These are phyloP conservation scores for Erysimum cheiri DNA, from an alignment of 441 rosid genomes.

Conservation along the genomic window DNA sequence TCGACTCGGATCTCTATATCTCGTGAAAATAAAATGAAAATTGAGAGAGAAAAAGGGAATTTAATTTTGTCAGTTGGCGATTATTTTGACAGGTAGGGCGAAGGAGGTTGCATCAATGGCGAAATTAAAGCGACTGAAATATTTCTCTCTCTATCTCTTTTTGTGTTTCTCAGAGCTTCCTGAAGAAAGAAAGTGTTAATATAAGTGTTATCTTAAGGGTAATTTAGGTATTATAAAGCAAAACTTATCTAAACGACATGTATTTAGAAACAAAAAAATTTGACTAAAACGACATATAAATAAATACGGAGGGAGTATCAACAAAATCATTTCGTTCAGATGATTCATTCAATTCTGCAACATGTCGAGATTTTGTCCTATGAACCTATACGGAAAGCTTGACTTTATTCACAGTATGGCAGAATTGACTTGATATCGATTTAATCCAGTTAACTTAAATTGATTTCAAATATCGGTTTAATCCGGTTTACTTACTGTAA, in stretches of 20 bases:
- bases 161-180: not conserved
- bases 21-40: not conserved
- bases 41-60: constrained; percentile 2
- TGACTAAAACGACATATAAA: too few species aligned
- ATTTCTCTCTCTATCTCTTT: not conserved
- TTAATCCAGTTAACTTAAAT: not conserved
- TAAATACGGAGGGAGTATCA: too few species aligned
- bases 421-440: not conserved
- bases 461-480: not conserved
- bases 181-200: constrained; percentile 3
- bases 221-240: too few species aligned
- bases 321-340: too few species aligned
- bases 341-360: not conserved
- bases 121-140: constrained; percentile 3
- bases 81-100: not conserved
- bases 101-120: constrained; percentile 31
- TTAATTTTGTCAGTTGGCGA: constrained; percentile 4
- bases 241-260: too few species aligned
- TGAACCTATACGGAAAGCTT: not conserved
- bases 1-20: not conserved
- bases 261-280: too few species aligned
- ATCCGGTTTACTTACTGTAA: too few species aligned
- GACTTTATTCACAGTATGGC: not conserved
- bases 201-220: too few species aligned
- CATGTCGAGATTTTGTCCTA: not conserved